phyloP scores from a whole-genome alignment of 116 monocot species.

The Zostera marina region DNA sequence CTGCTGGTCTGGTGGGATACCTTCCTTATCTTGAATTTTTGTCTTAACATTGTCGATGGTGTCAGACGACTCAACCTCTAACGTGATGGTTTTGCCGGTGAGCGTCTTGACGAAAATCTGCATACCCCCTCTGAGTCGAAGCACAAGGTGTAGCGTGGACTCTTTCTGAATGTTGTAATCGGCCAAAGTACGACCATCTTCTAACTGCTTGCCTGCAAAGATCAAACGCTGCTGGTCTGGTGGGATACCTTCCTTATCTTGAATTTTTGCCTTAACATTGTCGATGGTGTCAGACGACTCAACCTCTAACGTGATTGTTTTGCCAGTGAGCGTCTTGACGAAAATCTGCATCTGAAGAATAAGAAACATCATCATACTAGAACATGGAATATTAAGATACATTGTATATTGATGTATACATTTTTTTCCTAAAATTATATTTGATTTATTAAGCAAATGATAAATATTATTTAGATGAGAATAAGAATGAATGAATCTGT shows the following conservation, averaged over 20 bases:
- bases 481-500: too few relatives aligned
- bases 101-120: conserved; percentile 64
- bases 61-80: conserved; percentile 47
- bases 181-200: conserved; percentile 63
- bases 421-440: too few relatives aligned
- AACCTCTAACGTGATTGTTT: conserved; percentile 22
- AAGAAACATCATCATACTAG: too few relatives aligned
- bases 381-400: too few relatives aligned
- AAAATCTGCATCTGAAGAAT: too few relatives aligned
- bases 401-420: too few relatives aligned
- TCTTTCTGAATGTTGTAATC: conserved; percentile 82
- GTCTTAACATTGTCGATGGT: conserved; percentile 58
- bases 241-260: conserved; percentile 83
- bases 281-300: conserved; percentile 74
- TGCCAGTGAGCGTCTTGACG: background rate
- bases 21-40: conserved; percentile 57
- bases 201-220: conserved; percentile 67
- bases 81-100: conserved; percentile 50
- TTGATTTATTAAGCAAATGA: too few relatives aligned
- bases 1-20: conserved; percentile 78
- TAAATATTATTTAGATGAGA: too few relatives aligned
- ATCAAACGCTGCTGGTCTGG: conserved; percentile 82
- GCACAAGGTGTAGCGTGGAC: conserved; percentile 57
- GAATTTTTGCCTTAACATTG: conserved; percentile 76
- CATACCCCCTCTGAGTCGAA: conserved; percentile 47